Evolutionary conservation across 1,284 basidiomycete species (phyloP).

Genomic region (Cystobasidium pallidum): DNA sequence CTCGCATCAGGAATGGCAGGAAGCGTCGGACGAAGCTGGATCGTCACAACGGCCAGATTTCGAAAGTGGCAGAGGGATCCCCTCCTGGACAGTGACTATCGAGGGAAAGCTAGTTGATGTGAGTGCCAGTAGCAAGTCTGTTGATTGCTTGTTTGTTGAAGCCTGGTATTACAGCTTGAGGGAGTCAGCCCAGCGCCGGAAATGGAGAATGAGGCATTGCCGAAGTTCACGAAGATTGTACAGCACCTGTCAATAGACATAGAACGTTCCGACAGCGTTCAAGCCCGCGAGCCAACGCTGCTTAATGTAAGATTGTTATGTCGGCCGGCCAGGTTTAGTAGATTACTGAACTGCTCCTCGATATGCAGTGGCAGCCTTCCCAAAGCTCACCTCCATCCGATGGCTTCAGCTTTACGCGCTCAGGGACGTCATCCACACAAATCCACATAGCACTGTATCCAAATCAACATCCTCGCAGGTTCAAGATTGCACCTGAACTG

Average conservation of each 20-base stretch:
- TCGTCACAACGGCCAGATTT: conserved; percentile 58
- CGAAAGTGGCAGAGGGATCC: conserved; percentile 73
- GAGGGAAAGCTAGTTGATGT: conserved; percentile 79
- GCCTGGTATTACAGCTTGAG: conserved; percentile 11
- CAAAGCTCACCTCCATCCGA: conserved; percentile 11
- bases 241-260: conserved; percentile 39
- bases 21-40: conserved; percentile 18
- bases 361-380: conserved; percentile 30
- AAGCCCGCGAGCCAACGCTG: conserved; percentile 34
- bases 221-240: conserved; percentile 37
- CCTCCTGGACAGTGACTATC: conserved; percentile 85
- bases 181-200: conserved; percentile 26
- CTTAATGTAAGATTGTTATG: conserved; percentile 21
- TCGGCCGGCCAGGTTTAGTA: too few species aligned
- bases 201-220: conserved; percentile 20
- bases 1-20: conserved; percentile 35
- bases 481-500: conserved; percentile 77
- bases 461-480: conserved; percentile 84
- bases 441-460: conserved; percentile 79
- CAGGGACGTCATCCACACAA: conserved; percentile 58
- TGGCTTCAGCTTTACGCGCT: conserved; percentile 36
- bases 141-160: not conserved
- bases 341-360: not conserved
- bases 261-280: conserved; percentile 14
- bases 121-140: conserved; percentile 41